A percentile compares a stretch with the other conserved stretches of the same genome.
Evolutionary conservation across 2,329 filamentous ascomycete species (phyloP).

Genomic region (Hypoxylon sp.): DNA sequence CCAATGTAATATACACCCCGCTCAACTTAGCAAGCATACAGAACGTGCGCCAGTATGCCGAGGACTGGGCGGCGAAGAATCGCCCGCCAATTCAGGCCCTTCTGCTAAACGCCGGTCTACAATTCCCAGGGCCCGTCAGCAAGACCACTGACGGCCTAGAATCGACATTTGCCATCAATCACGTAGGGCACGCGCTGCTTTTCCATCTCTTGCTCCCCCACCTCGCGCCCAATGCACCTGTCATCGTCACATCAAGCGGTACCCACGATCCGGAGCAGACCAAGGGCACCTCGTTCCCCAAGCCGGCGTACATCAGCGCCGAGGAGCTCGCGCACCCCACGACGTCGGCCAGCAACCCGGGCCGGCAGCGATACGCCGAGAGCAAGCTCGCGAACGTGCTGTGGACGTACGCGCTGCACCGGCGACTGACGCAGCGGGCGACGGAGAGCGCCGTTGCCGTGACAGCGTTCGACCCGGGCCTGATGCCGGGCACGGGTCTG

Average conservation of each 20-base stretch:
- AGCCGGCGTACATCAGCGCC: constrained; percentile 57
- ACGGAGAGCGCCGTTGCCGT: constrained; percentile 52
- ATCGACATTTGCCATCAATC: constrained; percentile 61
- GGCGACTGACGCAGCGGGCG: constrained; percentile 48
- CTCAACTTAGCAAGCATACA: constrained; percentile 58
- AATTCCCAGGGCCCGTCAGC: constrained; percentile 54
- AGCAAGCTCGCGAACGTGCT: constrained; percentile 62
- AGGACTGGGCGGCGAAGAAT: constrained; percentile 50
- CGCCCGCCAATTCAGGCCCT: constrained; percentile 58
- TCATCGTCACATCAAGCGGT: constrained; percentile 59
- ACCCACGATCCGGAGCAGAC: constrained; percentile 60
- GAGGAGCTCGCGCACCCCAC: constrained; percentile 61
- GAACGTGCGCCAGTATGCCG: constrained; percentile 57
- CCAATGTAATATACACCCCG: constrained; percentile 56
- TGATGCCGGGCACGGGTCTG: constrained; percentile 62
- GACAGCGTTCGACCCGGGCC: constrained; percentile 59
- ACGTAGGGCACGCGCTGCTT: constrained; percentile 63
- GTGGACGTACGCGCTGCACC: constrained; percentile 60
- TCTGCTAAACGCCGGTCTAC: constrained; percentile 61
- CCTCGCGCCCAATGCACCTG: constrained; percentile 54
- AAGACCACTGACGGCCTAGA: constrained; percentile 59
- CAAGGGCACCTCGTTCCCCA: constrained; percentile 55
- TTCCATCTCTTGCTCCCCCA: constrained; percentile 59
- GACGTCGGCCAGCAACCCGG: constrained; percentile 47
- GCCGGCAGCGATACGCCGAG: constrained; percentile 57